Evolutionary conservation across 257 asterid species (phyloP).

Genomic region (Scutellaria barbata): DNA sequence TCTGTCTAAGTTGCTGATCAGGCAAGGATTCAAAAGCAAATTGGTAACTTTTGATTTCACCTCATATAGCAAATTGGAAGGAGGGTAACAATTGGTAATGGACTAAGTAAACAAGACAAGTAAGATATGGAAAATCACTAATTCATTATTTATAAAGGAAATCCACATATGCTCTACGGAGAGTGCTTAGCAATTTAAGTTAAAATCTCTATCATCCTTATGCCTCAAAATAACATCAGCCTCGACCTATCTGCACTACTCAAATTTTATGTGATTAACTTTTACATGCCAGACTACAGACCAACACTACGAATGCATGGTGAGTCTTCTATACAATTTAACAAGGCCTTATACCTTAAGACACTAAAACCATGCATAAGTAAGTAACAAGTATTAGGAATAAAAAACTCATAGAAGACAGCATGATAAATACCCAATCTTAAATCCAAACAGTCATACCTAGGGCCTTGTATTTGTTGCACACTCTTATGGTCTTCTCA

Average conservation of each 20-base stretch:
- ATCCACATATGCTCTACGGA: background rate
- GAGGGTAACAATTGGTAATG: background rate
- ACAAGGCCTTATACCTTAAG: background rate
- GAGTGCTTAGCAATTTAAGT: background rate
- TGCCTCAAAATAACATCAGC: background rate
- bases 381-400: background rate
- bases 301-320: no score
- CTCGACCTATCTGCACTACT: no score
- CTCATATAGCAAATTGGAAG: background rate
- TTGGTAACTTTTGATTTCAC: background rate
- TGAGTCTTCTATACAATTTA: no score
- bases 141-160: background rate
- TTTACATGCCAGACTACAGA: no score
- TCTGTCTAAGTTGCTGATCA: background rate
- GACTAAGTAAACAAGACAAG: background rate
- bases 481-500: no score
- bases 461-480: no score
- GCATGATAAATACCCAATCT: no score
- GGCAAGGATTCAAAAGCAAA: background rate
- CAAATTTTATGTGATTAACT: no score
- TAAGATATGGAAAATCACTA: background rate
- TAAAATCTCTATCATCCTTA: background rate
- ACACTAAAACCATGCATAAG: background rate
- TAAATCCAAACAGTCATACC: no score
- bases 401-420: background rate